Evolutionary conservation across 306 rosid genomes (phyloP), one percentile per base, ranked within the genome.

Genomic region (Pterocarpus macrocarpus): DNA sequence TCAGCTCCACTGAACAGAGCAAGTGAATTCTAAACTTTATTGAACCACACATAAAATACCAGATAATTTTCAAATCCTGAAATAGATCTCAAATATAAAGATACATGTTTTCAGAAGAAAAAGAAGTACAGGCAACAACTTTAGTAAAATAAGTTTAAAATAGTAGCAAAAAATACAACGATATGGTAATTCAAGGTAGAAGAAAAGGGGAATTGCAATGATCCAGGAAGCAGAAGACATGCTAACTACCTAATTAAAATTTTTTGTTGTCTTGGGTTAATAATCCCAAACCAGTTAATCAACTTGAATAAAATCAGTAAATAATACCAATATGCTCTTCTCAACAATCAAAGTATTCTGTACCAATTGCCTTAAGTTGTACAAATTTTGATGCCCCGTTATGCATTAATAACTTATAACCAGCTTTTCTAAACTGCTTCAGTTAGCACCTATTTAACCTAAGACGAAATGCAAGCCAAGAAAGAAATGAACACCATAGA

Each of bases 11-110:
- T 15, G 32, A 59, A 39, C 73, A 44, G 45, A 64, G 38, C 58
- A 67, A 17, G 70, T 69, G 59, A 69, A 62, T 47, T 68, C n/a
- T 15, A 34, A 74, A 47, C 22, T 2, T 67, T 2, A 74, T 14
- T 76, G 13, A 77, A 49, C 73, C 74, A 34, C 59, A 35, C 53
- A 78, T 17, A 59, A 67, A 66, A 59, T 81, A 75, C 75, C 71
- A 81, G 15, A 30, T 17, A 52, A 57, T 34, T 74, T 75, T 75
- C 38, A 67, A 75, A 22, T 16, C 32, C 39, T 63, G 7, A 45
- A 67, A 67, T 68, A 58, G 39, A 15, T 59, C 50, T 75, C 56
- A 56, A 77, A 43, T 7, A 17, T 62, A 59, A 53, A 15, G 17
- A 34, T 14, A 12, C 50, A 16, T 8, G 17, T 16, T 44, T 35